A percentile compares a stretch with the other conserved stretches of the same genome.
phyloP scores from a whole-genome alignment of 345 rosid species.

The Aethionema arabicum region DNA sequence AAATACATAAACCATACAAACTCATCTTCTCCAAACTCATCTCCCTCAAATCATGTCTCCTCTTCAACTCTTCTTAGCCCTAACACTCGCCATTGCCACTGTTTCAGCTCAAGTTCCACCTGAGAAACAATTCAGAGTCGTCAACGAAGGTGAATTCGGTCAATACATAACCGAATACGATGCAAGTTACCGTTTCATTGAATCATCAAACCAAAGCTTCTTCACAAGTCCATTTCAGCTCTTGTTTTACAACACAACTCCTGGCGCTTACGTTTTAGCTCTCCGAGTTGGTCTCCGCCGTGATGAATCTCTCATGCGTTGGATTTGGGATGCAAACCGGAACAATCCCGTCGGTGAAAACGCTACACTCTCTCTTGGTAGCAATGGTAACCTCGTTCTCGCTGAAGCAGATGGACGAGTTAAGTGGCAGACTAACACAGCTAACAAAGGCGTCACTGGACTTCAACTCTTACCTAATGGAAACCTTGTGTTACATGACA shows the following conservation, averaged over 20 bases:
- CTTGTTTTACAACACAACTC: conserved; percentile 57
- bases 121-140: conserved; percentile 29
- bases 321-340: conserved; percentile 74
- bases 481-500: conserved; percentile 57
- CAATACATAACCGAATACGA: conserved; percentile 34
- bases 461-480: conserved; percentile 50
- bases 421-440: conserved; percentile 65
- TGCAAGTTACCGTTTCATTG: conserved; percentile 33
- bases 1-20: conserved; percentile 7
- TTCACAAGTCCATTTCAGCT: conserved; percentile 41
- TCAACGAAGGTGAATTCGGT: conserved; percentile 38
- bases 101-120: conserved; percentile 38
- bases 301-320: conserved; percentile 42
- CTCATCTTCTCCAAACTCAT: neutral
- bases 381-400: conserved; percentile 53
- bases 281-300: conserved; percentile 44
- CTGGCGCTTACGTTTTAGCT: conserved; percentile 52
- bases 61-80: neutral
- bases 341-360: conserved; percentile 62
- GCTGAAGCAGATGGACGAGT: conserved; percentile 57
- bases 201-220: conserved; percentile 31
- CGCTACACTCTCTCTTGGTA: conserved; percentile 46
- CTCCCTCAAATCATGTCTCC: conserved; percentile 29
- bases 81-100: conserved; percentile 26
- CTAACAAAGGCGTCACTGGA: conserved; percentile 66